Conservation (phyloP, 768 basidiomycete species). For the Cubamyces lactineus region DNA sequence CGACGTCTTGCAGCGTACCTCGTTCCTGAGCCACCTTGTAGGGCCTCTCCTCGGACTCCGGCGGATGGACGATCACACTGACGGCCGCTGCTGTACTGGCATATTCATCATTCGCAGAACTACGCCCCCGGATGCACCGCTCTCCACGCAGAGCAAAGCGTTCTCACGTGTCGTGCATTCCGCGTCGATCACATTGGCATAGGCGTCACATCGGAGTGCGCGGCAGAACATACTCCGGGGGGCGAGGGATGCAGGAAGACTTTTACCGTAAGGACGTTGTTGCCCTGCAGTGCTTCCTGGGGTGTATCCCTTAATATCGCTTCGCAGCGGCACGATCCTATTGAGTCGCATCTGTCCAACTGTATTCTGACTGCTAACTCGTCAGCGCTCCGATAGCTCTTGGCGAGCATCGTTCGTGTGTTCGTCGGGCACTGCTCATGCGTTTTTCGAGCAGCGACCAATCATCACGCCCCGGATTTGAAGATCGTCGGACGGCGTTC, state of each 20-base stretch:
- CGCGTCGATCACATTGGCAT: not conserved
- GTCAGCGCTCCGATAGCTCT: not conserved
- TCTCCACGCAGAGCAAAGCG: not conserved
- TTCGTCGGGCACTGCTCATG: not conserved
- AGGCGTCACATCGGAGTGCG: not conserved
- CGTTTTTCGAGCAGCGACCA: not conserved
- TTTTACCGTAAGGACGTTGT: not conserved
- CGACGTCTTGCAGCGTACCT: not conserved
- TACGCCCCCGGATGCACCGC: not conserved
- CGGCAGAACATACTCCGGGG: not conserved
- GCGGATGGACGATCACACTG: not conserved
- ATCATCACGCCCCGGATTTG: not conserved
- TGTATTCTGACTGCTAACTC: not conserved
- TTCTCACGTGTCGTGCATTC: not conserved
- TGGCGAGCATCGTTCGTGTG: not conserved
- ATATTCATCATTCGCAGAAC: not conserved
- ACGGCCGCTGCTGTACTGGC: too few relatives aligned
- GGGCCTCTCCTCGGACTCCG: slow-evolving; percentile 5
- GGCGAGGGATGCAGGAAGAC: not conserved
- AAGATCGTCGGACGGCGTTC: slow-evolving; percentile 11
- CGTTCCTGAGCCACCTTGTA: not conserved
- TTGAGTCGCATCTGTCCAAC: not conserved
- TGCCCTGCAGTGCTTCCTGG: not conserved
- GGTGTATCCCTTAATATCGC: slow-evolving; percentile 2
- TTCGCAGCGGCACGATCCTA: not conserved